Evolutionary conservation across 2,329 filamentous ascomycete genomes (phyloP).

Genomic region (Periconia digitata): DNA sequence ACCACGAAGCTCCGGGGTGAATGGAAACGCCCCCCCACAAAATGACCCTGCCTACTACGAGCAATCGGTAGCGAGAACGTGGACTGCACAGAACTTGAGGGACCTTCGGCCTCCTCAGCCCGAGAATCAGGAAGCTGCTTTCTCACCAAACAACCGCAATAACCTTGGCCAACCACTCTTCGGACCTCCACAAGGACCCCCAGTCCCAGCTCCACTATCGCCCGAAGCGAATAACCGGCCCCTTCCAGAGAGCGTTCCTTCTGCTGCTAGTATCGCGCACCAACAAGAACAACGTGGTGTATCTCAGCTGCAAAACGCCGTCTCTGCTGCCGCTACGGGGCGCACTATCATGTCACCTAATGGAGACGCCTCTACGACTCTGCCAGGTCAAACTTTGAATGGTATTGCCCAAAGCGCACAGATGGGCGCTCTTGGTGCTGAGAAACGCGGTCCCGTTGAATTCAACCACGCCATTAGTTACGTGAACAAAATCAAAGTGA

Average conservation of each 20-base stretch:
- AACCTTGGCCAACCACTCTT: conserved; percentile 44
- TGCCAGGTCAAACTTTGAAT: conserved; percentile 63
- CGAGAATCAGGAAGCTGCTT: conserved; percentile 41
- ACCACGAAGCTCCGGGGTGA: conserved; percentile 52
- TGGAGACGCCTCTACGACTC: conserved; percentile 49
- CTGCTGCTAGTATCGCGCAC: conserved; percentile 54
- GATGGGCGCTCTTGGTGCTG: conserved; percentile 56
- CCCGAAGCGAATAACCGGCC: conserved; percentile 38
- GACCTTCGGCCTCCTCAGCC: conserved; percentile 20
- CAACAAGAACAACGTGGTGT: conserved; percentile 68
- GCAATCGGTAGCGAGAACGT: conserved; percentile 38
- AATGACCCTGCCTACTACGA: conserved; percentile 41
- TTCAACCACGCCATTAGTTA: conserved; percentile 99
- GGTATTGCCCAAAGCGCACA: conserved; percentile 61
- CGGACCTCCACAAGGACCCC: conserved; percentile 36
- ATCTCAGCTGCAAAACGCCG: conserved; percentile 66
- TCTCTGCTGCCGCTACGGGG: conserved; percentile 57
- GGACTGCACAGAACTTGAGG: conserved; percentile 38
- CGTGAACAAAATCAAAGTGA: conserved; percentile 99
- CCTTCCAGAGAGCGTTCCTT: conserved; percentile 39
- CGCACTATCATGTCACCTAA: conserved; percentile 54
- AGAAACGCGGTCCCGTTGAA: conserved; percentile 91
- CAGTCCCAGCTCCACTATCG: conserved; percentile 37
- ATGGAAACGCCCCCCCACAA: conserved; percentile 57
- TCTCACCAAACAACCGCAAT: conserved; percentile 48